These are phyloP conservation scores for Typha latifolia DNA, from an alignment of 176 grass and related monocot species.

Conservation along the genomic window DNA sequence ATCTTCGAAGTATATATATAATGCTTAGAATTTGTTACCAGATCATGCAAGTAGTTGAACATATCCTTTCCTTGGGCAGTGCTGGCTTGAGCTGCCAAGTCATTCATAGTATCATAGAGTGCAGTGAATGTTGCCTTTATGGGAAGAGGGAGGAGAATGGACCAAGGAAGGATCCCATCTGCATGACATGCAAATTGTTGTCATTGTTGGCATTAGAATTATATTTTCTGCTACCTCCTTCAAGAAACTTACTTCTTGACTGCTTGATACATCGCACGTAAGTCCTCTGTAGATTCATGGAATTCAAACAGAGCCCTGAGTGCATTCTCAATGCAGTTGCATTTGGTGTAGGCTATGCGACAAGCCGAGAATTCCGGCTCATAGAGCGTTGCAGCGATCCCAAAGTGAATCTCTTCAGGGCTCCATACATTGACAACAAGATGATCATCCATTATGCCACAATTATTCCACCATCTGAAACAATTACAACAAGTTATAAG, in stretches of 20 bases:
- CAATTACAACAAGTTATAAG: not conserved
- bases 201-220: not conserved
- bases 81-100: conserved; percentile 13
- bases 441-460: conserved; percentile 4
- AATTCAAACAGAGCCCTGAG: conserved; percentile 22
- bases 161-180: conserved; percentile 27
- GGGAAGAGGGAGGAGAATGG: conserved; percentile 5
- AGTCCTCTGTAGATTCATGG: conserved; percentile 15
- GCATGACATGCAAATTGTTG: not conserved
- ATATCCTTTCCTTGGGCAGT: conserved; percentile 12
- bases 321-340: conserved; percentile 25
- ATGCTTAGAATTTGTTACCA: conserved; percentile 6
- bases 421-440: not conserved
- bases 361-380: conserved; percentile 14
- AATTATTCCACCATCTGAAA: conserved; percentile 26
- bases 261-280: conserved; percentile 19
- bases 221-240: not conserved
- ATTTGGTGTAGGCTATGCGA: conserved; percentile 31
- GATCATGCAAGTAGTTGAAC: conserved; percentile 16
- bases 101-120: conserved; percentile 13
- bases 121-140: conserved; percentile 8
- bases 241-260: conserved; percentile 1
- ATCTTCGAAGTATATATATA: not conserved
- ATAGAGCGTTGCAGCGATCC: conserved; percentile 24
- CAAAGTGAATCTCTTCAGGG: conserved; percentile 24